Conservation (phyloP, 106 monocot genomes). For the Ottelia alismoides region DNA sequence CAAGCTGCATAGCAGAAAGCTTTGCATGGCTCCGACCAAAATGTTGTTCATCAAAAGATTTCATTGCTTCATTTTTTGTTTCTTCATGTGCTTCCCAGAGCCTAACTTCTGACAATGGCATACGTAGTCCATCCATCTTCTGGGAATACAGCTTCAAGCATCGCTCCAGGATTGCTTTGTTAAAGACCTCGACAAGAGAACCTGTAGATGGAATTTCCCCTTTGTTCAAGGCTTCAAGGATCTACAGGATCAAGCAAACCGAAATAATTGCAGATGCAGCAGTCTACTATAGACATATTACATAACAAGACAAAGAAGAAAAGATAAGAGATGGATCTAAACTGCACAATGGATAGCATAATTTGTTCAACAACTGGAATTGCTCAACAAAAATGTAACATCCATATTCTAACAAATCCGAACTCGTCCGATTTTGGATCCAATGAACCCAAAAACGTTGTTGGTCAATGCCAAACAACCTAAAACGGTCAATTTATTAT, state of each 20-base stretch:
- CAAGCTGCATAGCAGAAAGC: slow-evolving; percentile 55
- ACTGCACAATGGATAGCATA: too few species aligned
- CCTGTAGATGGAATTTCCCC: slow-evolving; percentile 97
- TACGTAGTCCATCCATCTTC: slow-evolving; percentile 43
- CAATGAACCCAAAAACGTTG: too few species aligned
- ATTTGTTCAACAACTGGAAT: too few species aligned
- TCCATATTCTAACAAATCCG: too few species aligned
- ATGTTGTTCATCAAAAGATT: slow-evolving; percentile 75
- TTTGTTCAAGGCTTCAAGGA: slow-evolving; percentile 94
- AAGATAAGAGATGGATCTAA: too few species aligned
- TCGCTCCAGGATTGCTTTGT: slow-evolving; percentile 79
- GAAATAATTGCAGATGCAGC: too few species aligned
- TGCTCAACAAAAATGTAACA: too few species aligned
- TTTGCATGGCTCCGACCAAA: slow-evolving; percentile 81
- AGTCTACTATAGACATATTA: too few species aligned
- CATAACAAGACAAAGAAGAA: slow-evolving; percentile 1
- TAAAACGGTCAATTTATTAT: too few species aligned
- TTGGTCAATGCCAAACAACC: too few species aligned
- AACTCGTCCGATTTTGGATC: too few species aligned
- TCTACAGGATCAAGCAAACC: too few species aligned
- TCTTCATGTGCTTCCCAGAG: slow-evolving; percentile 42
- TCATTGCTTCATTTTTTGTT: slow-evolving; percentile 36
- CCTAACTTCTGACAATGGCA: slow-evolving; percentile 45
- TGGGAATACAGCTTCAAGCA: slow-evolving; percentile 68
- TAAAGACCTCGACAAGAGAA: slow-evolving; percentile 94